These are phyloP conservation scores for Asclepias syriaca DNA, from an alignment of 257 asterid genomes.

Conservation along the genomic window DNA sequence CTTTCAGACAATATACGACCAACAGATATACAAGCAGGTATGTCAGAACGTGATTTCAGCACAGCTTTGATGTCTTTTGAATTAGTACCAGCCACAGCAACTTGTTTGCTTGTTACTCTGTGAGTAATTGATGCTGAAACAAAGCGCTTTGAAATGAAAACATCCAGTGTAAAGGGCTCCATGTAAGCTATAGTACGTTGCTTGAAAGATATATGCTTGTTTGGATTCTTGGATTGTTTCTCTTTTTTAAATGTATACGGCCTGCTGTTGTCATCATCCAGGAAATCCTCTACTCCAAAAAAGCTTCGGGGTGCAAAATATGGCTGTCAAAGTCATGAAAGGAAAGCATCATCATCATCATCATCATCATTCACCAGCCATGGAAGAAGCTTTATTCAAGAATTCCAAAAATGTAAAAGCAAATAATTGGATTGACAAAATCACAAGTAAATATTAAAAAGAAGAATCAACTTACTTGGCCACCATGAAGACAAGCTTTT, in stretches of 20 bases:
- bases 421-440: neutral
- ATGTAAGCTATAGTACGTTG: conserved; percentile 82
- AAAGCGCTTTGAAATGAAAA: conserved; percentile 78
- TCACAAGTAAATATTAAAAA: neutral
- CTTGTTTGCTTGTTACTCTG: conserved; percentile 92
- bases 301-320: conserved; percentile 75
- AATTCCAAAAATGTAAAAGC: neutral
- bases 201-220: conserved; percentile 82
- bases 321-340: conserved; percentile 41
- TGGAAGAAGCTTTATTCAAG: too few relatives aligned
- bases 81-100: conserved; percentile 95
- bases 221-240: conserved; percentile 69
- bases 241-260: conserved; percentile 84
- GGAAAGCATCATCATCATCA: neutral
- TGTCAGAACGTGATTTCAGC: conserved; percentile 73
- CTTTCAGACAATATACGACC: conserved; percentile 78
- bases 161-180: conserved; percentile 93
- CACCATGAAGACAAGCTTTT: conserved; percentile 39
- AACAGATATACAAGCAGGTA: conserved; percentile 79
- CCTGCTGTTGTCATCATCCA: conserved; percentile 82
- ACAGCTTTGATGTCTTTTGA: conserved; percentile 93
- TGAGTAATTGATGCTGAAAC: conserved; percentile 93
- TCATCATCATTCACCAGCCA: too few relatives aligned
- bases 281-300: conserved; percentile 90
- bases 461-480: conserved; percentile 34